Evolutionary conservation across 768 basidiomycete genomes (phyloP).

Genomic region (Boletus fagicola): DNA sequence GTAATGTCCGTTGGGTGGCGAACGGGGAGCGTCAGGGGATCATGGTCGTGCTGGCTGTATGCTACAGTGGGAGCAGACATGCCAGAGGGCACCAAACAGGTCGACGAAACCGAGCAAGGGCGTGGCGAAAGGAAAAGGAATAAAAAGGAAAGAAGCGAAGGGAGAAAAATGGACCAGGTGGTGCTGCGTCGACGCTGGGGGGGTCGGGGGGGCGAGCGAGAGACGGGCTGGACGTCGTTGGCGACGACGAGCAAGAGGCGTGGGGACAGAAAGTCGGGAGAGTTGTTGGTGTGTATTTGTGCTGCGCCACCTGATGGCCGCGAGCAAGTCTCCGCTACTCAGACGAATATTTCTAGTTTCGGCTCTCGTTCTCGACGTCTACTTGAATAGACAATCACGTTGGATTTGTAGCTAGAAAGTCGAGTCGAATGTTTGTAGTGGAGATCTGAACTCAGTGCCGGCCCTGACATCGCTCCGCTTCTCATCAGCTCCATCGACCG

Average conservation of each 20-base stretch:
- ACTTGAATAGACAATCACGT: neutral
- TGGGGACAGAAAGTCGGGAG: slow-evolving; percentile 29
- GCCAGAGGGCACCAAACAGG: slow-evolving; percentile 12
- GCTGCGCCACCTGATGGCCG: slow-evolving; percentile 11
- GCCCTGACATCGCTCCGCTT: slow-evolving; percentile 12
- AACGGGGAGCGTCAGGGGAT: slow-evolving; percentile 22
- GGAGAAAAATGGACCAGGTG: neutral
- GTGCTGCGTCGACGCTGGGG: neutral
- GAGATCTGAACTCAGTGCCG: slow-evolving; percentile 32
- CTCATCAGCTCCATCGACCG: slow-evolving; percentile 23
- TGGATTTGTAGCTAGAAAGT: slow-evolving; percentile 1
- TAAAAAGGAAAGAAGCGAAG: slow-evolving; percentile 27
- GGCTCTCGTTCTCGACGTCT: neutral
- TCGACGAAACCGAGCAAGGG: neutral
- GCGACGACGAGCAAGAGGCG: slow-evolving; percentile 34
- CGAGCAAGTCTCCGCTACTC: neutral
- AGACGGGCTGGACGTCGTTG: slow-evolving; percentile 27
- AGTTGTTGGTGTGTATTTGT: slow-evolving; percentile 25
- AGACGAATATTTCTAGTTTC: neutral
- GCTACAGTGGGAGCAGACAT: slow-evolving; percentile 42
- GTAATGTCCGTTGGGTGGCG: slow-evolving; percentile 41
- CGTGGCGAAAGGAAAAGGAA: neutral
- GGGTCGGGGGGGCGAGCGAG: slow-evolving; percentile 30
- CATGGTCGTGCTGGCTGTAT: slow-evolving; percentile 42
- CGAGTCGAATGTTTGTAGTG: slow-evolving; percentile 3